Evolutionary conservation across 2,329 filamentous ascomycete species (phyloP).

Genomic region (Laburnicola sp.): DNA sequence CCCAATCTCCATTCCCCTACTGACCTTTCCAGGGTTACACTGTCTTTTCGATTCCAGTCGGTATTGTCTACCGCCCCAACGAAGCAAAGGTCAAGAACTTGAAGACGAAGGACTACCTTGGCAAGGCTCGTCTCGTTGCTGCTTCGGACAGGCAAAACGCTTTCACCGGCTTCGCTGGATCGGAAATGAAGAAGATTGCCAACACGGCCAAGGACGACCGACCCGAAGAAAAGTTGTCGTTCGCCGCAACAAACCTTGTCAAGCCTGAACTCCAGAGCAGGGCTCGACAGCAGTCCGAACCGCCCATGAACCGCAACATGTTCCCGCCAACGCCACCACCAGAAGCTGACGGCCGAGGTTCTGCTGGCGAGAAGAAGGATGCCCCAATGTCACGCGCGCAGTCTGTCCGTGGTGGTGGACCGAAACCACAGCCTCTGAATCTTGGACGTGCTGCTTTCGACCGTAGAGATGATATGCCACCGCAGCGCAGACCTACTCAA

Average conservation of each 20-base stretch:
- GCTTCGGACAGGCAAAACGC: conserved; percentile 79
- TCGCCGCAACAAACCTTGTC: conserved; percentile 88
- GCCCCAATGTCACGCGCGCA: conserved; percentile 52
- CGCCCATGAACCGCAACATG: conserved; percentile 74
- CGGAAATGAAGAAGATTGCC: conserved; percentile 72
- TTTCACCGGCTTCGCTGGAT: conserved; percentile 79
- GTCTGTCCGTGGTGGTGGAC: conserved; percentile 53
- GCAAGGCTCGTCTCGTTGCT: conserved; percentile 91
- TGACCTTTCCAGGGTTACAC: conserved; percentile 74
- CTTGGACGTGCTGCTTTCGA: conserved; percentile 55
- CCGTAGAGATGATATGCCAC: conserved; percentile 39
- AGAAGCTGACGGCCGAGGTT: conserved; percentile 69
- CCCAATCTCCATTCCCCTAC: conserved; percentile 28
- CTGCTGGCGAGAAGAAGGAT: conserved; percentile 29
- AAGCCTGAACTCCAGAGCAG: conserved; percentile 80
- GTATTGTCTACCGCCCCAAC: conserved; percentile 92
- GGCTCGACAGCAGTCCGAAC: conserved; percentile 79
- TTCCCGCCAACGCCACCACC: conserved; percentile 99
- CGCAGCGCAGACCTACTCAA: conserved; percentile 43
- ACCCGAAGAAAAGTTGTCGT: conserved; percentile 82
- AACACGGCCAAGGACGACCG: conserved; percentile 71
- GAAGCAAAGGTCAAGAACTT: conserved; percentile 98
- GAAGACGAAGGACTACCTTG: conserved; percentile 96
- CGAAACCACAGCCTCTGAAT: conserved; percentile 53
- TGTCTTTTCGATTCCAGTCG: conserved; percentile 96